These are phyloP conservation scores for Telopea speciosissima DNA, from an alignment of 177 flowering plant species.

Conservation along the genomic window DNA sequence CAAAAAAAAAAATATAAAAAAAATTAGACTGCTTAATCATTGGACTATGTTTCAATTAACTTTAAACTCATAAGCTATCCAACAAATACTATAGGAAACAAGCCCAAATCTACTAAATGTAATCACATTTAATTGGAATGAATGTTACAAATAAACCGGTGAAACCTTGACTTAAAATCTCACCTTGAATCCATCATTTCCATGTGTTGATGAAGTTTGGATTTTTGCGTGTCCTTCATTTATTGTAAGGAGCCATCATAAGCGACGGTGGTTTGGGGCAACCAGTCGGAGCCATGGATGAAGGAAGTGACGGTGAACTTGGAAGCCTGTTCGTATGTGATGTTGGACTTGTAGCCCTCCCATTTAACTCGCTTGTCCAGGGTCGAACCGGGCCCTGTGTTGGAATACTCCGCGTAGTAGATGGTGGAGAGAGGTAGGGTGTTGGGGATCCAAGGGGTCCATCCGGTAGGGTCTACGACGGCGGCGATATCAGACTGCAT, in stretches of 20 bases:
- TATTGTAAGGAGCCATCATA: conserved; percentile 1
- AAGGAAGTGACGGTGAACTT: conserved; percentile 39
- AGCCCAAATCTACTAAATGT: too few species aligned
- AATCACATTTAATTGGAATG: too few species aligned
- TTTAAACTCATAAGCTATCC: too few species aligned
- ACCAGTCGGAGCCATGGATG: conserved; percentile 48
- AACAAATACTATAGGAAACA: too few species aligned
- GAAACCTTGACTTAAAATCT: too few species aligned
- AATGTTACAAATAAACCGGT: too few species aligned
- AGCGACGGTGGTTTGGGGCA: conserved; percentile 21
- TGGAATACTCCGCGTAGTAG: conserved; percentile 33
- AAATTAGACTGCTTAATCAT: too few species aligned
- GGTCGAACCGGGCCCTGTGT: conserved; percentile 35
- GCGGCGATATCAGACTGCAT: conserved; percentile 24
- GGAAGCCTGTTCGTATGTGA: conserved; percentile 18
- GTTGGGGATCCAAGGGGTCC: conserved; percentile 40
- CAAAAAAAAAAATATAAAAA: too few species aligned
- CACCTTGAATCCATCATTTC: too few species aligned
- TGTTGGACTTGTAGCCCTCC: conserved; percentile 35
- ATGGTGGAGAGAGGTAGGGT: conserved; percentile 26
- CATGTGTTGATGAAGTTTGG: too few species aligned
- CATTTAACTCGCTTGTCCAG: conserved; percentile 35
- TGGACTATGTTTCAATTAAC: too few species aligned
- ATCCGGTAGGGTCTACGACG: conserved; percentile 32
- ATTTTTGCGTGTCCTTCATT: too few species aligned